phyloP scores from a whole-genome alignment of 208 protist genomes.

The Polymyxa betae region DNA sequence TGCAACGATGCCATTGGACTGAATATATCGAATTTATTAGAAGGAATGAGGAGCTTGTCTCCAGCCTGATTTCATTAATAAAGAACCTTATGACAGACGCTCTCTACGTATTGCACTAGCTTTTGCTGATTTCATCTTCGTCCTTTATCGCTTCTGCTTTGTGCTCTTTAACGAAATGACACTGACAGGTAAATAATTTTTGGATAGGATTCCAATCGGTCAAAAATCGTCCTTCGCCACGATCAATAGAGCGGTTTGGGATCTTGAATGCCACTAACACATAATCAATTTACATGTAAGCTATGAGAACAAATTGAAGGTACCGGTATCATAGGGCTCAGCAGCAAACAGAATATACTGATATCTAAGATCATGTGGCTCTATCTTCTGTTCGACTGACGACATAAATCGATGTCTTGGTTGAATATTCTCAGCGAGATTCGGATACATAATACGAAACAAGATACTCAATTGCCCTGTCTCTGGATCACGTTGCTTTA shows the following conservation, averaged over 20 bases:
- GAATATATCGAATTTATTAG: not conserved
- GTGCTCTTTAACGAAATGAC: slow-evolving; percentile 52
- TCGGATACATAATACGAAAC: slow-evolving; percentile 85
- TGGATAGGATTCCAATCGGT: slow-evolving; percentile 52
- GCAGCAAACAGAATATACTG: slow-evolving; percentile 87
- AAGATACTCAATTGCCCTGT: slow-evolving; percentile 73
- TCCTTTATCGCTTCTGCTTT: not conserved
- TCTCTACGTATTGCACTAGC: not conserved
- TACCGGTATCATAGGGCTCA: slow-evolving; percentile 74
- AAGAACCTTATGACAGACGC: not conserved
- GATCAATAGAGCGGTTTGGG: slow-evolving; percentile 50
- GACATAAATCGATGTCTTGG: slow-evolving; percentile 85
- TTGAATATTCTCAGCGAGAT: slow-evolving; percentile 82
- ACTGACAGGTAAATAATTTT: slow-evolving; percentile 54
- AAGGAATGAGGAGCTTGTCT: not conserved
- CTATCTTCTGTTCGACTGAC: slow-evolving; percentile 85
- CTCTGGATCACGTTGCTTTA: slow-evolving; percentile 77
- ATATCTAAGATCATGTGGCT: slow-evolving; percentile 71
- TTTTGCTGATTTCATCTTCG: not conserved
- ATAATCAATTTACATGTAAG: not conserved
- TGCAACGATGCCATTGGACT: not conserved
- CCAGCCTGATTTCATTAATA: not conserved
- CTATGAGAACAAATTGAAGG: not conserved
- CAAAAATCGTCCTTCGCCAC: slow-evolving; percentile 54
- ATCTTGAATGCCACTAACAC: slow-evolving; percentile 56